A percentile compares a stretch with the other conserved stretches of the same genome.
Conservation (phyloP, 768 basidiomycete genomes). For the Gymnopilus dilepis region DNA sequence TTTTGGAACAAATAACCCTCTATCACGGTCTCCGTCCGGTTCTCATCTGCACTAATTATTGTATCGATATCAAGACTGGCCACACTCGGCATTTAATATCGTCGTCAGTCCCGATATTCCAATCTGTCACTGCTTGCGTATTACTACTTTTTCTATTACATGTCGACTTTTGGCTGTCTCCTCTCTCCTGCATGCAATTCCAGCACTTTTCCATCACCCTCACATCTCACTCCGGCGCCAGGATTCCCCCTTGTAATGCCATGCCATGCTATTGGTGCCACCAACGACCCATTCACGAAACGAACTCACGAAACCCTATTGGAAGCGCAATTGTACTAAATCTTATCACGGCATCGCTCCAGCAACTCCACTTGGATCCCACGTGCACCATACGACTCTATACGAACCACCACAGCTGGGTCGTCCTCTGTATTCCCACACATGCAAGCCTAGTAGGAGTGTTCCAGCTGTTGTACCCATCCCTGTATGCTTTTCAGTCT, state of each 20-base stretch:
- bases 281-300: constrained; percentile 1
- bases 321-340: not conserved
- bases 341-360: not conserved
- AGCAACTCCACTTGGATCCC: constrained; percentile 1
- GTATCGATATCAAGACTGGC: not conserved
- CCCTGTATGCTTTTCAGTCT: not conserved
- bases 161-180: no score
- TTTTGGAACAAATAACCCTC: not conserved
- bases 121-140: not conserved
- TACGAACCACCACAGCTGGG: not conserved
- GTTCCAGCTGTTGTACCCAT: not conserved
- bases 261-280: no score
- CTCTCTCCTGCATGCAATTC: not conserved
- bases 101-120: not conserved
- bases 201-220: not conserved
- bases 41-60: constrained; percentile 5
- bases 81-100: not conserved
- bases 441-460: not conserved
- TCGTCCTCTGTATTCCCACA: not conserved
- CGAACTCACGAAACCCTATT: not conserved
- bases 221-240: no score
- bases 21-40: not conserved
- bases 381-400: not conserved
- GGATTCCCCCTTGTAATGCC: no score
- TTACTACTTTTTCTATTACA: not conserved